Base-by-base conservation (phyloP, 1,284 basidiomycete genomes). In the Ganoderma sp. region DNA sequence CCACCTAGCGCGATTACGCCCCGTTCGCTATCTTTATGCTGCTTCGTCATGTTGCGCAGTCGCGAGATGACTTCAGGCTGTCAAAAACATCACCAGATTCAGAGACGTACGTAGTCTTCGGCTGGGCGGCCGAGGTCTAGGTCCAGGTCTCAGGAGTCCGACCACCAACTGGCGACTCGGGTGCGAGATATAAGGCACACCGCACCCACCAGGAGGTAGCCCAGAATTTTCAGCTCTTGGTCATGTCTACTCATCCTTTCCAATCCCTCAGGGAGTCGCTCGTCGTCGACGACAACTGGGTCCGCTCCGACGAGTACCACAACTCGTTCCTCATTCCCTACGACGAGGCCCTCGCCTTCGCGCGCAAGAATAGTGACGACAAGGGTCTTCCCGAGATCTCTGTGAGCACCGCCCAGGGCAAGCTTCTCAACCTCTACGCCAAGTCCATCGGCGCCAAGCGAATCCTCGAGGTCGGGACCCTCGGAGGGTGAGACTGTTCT, bases 391-490 rank as follows among this genome's bases (percentile, higher is more conserved):
- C 84, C 3, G 79, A 84, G 43, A 88, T 89, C 58, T 83, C 85
- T 9, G 87, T 89, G 60, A 84, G 82, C 64, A 75, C 82, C 6
- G 82, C 85, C 0, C 87, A 90, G 74, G 89, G 87, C 22, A 89
- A 88, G 75, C 82, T 87, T 67, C 73, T 89, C 61, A 79, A 85
- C 68, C 81, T 90, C 6, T 71, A 87, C 25, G 85, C 83, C 9
- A 77, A 79, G 41, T 82, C 85, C 0, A 79, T 86, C 64, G 73
- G 79, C 8, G 87, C 85, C 62, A 87, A 87, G 78, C 75, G 82
- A 58, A 80, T 88, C 32, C 77, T 90, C 43, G 88, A 90, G 73
- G 83, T 90, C 61, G 89, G 88, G 1, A 89, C 88, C 8, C 80
- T 90, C 2, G 88, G 87, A 73, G 88, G 87, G 86, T 88, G 73